Base-by-base conservation (phyloP, 805 yeast species). In the Wickerhamomyces silvicola region DNA sequence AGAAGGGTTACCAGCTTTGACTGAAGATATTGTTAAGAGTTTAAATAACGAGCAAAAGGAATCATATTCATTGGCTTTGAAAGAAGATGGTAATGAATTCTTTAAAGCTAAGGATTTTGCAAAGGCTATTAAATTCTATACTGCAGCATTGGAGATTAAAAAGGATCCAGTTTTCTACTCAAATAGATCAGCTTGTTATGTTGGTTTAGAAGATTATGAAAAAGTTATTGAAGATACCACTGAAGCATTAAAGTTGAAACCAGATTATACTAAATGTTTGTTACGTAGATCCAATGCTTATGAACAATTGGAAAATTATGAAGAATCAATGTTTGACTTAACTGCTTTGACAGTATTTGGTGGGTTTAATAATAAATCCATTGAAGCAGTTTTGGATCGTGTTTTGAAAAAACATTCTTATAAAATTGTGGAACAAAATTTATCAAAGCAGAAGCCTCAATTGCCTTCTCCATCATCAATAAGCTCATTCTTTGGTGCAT, bases 141-240 rank as follows among this genome's bases (percentile, higher is more conserved):
- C 84, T 26, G 75, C 72, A 36, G 97, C 98, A 9, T 66, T 92
- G 45, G 55, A 67, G 33, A 68, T 85, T 52, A 80, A 81, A 54
- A 60, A 69, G 45, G 97, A 92, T 59, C 87, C 97, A 5, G 82
- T 88, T 22, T 92, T 73, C 64, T 90, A 80, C 64, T 86, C 97
- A 40, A 92, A 92, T 68, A 78, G 97, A 62, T 87, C 97, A 18
- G 98, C 98, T 12, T 90, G 96, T 62, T 83, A 83, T 62, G 82
- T 88, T 31, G 85, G 94, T 7, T 66, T 84, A 45, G 74, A 78
- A 42, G 75, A 87, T 41, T 78, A 75, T 55, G 86, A 84, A 48
- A 80, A 86, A 56, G 95, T 88, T 28, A 71, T 92, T 42, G 83
- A 77, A 46, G 96, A 87, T 57, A 82, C 96, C 36, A 75, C 95